Evolutionary conservation across 108 stramenopile species (phyloP).

Genomic region (Pseudonitzschia multiseries): DNA sequence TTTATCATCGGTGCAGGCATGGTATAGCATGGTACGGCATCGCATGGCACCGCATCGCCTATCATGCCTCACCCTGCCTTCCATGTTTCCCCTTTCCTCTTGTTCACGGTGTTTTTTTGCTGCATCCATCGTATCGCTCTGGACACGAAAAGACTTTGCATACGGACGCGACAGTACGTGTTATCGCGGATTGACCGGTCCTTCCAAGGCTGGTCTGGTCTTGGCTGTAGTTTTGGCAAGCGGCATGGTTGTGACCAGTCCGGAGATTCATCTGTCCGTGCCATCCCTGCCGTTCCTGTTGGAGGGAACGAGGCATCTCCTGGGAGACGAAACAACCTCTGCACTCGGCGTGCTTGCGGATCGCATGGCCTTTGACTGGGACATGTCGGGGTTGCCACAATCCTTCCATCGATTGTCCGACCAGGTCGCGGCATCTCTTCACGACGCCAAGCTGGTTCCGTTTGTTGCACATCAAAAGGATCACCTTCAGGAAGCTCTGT

Average conservation of each 20-base stretch:
- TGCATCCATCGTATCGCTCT: not conserved
- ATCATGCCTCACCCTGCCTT: too few species aligned
- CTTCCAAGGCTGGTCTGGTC: conserved; percentile 21
- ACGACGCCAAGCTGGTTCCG: not conserved
- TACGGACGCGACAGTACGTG: conserved; percentile 20
- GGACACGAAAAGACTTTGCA: conserved; percentile 2
- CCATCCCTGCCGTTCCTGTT: conserved; percentile 2
- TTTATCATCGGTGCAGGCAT: not conserved
- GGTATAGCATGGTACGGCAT: too few species aligned
- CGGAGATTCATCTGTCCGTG: conserved; percentile 17
- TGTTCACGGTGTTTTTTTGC: not conserved
- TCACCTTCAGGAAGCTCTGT: not conserved
- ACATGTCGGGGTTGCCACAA: conserved; percentile 3
- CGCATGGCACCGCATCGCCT: too few species aligned
- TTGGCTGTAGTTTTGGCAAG: conserved; percentile 5
- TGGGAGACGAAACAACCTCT: not conserved
- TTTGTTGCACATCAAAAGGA: conserved; percentile 2
- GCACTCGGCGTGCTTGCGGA: not conserved
- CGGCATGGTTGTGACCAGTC: conserved; percentile 28
- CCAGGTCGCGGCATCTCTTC: not conserved
- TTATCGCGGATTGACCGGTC: conserved; percentile 24
- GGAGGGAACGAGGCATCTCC: not conserved
- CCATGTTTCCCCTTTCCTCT: too few species aligned
- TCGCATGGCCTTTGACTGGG: conserved; percentile 11
- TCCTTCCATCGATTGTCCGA: conserved; percentile 1